A percentile compares a stretch with the other conserved stretches of the same genome.
phyloP scores from a whole-genome alignment of 2,329 filamentous ascomycete genomes.

The Cadophora gregata region DNA sequence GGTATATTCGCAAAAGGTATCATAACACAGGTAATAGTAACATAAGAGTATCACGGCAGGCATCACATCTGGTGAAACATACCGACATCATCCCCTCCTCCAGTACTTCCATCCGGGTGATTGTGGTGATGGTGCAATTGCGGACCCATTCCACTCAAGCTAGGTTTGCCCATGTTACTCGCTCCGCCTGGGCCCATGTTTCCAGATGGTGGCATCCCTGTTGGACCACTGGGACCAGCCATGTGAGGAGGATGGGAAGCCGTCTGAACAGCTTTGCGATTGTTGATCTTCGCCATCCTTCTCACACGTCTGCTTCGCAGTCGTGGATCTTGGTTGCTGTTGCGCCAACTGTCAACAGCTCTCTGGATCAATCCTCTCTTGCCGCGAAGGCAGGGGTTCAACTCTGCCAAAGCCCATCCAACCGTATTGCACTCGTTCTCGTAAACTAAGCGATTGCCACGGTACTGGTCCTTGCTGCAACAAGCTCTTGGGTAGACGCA shows the following conservation, averaged over 20 bases:
- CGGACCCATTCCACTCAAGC: slow-evolving; percentile 69
- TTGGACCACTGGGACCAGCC: slow-evolving; percentile 68
- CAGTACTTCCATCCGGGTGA: slow-evolving; percentile 69
- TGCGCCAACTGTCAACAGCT: slow-evolving; percentile 97
- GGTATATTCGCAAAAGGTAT: slow-evolving; percentile 32
- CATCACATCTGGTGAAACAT: slow-evolving; percentile 86
- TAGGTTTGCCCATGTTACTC: slow-evolving; percentile 67
- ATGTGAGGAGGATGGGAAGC: slow-evolving; percentile 65
- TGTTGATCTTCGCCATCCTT: slow-evolving; percentile 95
- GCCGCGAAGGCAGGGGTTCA: slow-evolving; percentile 88
- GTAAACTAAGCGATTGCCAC: slow-evolving; percentile 92
- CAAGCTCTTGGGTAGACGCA: slow-evolving; percentile 97
- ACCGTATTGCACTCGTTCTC: slow-evolving; percentile 99
- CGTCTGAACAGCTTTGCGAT: slow-evolving; percentile 73
- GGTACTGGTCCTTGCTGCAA: slow-evolving; percentile 94
- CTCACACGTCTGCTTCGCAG: slow-evolving; percentile 90
- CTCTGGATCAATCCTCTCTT: slow-evolving; percentile 96
- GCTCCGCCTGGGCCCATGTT: slow-evolving; percentile 64
- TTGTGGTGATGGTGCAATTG: slow-evolving; percentile 76
- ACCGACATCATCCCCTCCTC: slow-evolving; percentile 85
- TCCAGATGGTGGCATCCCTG: slow-evolving; percentile 67
- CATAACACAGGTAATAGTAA: slow-evolving; percentile 44
- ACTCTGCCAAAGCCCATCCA: slow-evolving; percentile 96
- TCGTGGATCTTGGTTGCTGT: slow-evolving; percentile 96
- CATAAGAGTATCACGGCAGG: slow-evolving; percentile 51